Evolutionary conservation across 2,329 filamentous ascomycete genomes (phyloP).

Genomic region (Diaporthe ampelina): DNA sequence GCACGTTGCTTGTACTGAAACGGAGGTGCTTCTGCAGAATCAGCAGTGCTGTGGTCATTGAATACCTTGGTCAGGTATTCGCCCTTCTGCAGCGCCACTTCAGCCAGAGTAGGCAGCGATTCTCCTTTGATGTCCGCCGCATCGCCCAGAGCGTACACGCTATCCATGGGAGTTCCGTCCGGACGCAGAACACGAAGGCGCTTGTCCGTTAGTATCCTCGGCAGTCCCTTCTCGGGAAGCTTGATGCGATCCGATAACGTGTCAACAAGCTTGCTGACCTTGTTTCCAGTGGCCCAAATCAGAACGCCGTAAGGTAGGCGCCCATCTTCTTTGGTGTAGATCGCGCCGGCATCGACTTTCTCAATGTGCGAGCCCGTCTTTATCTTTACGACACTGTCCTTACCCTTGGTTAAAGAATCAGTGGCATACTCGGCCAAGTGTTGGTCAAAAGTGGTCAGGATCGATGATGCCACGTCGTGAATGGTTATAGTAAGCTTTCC

Average conservation of each 20-base stretch:
- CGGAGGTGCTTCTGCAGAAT: conserved; percentile 34
- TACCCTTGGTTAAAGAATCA: conserved; percentile 50
- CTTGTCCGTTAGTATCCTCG: conserved; percentile 42
- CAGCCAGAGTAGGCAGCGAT: conserved; percentile 52
- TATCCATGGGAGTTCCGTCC: conserved; percentile 46
- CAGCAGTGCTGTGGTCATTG: conserved; percentile 26
- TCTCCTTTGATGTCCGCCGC: conserved; percentile 55
- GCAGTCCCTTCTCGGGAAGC: conserved; percentile 44
- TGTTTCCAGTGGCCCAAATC: conserved; percentile 46
- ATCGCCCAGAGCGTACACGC: conserved; percentile 53
- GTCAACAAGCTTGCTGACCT: conserved; percentile 45
- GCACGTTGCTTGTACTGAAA: conserved; percentile 56
- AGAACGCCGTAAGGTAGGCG: conserved; percentile 55
- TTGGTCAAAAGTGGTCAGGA: conserved; percentile 57
- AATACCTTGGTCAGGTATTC: conserved; percentile 49
- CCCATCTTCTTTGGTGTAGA: conserved; percentile 56
- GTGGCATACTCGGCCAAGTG: conserved; percentile 57
- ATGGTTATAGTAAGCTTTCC: conserved; percentile 56
- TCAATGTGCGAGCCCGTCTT: conserved; percentile 48
- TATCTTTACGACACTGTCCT: conserved; percentile 51
- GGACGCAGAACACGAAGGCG: conserved; percentile 46
- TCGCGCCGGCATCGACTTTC: conserved; percentile 40
- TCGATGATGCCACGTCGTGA: conserved; percentile 58
- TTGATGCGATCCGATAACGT: conserved; percentile 42
- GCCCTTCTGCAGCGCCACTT: conserved; percentile 55